Evolutionary conservation across 2,329 filamentous ascomycete species (phyloP).

Genomic region (Sphaceloma murrayae): DNA sequence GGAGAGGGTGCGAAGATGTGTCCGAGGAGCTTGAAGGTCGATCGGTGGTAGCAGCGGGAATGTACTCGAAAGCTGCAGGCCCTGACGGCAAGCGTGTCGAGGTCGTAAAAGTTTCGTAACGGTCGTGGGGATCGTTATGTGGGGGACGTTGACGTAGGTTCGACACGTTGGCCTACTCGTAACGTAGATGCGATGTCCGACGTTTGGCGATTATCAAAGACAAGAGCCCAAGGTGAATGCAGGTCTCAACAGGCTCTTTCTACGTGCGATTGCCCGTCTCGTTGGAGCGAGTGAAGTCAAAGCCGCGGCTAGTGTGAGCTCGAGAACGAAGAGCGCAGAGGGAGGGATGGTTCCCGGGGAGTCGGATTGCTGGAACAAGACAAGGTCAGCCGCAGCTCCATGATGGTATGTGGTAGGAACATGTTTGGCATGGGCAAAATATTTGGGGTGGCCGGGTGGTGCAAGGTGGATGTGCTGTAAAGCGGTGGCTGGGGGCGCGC

Average conservation of each 20-base stretch:
- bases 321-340: neutral
- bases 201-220: constrained; percentile 5
- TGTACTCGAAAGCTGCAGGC: constrained; percentile 32
- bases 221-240: neutral
- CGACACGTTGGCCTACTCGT: constrained; percentile 14
- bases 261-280: neutral
- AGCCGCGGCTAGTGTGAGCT: constrained; percentile 8
- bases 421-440: constrained; percentile 4
- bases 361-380: constrained; percentile 8
- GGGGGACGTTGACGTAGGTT: constrained; percentile 12
- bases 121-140: constrained; percentile 42
- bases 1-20: constrained; percentile 41
- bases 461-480: neutral
- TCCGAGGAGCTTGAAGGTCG: constrained; percentile 45
- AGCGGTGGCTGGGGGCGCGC: constrained; percentile 11
- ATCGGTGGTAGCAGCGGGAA: constrained; percentile 27
- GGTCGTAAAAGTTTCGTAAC: constrained; percentile 43
- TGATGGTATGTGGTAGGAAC: neutral
- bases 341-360: neutral
- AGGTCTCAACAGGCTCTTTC: constrained; percentile 14
- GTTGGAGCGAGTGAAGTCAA: neutral
- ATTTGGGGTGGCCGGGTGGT: constrained; percentile 16
- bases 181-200: constrained; percentile 8
- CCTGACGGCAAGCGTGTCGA: constrained; percentile 36
- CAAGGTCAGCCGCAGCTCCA: constrained; percentile 9